Evolutionary conservation across 345 rosid species (phyloP).

Genomic region (Salix caprea): DNA sequence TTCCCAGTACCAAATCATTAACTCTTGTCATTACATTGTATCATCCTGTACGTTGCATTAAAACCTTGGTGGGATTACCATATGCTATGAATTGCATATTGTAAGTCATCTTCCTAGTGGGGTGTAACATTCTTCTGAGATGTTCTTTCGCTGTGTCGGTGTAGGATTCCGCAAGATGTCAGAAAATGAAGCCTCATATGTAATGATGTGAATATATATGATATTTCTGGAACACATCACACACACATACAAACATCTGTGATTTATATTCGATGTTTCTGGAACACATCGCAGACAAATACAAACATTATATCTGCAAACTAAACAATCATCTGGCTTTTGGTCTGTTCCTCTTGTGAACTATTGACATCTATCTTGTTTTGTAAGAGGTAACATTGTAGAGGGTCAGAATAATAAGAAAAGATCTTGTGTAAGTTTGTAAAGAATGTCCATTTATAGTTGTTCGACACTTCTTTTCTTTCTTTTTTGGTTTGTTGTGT

Average conservation of each 20-base stretch:
- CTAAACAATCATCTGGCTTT: background rate
- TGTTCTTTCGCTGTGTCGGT: background rate
- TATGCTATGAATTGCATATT: background rate
- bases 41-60: background rate
- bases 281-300: background rate
- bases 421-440: background rate
- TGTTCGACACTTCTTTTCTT: background rate
- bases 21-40: background rate
- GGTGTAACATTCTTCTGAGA: background rate
- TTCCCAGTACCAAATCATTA: background rate
- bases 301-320: background rate
- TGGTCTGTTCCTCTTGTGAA: background rate
- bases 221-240: background rate
- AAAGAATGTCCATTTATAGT: background rate
- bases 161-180: background rate
- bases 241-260: background rate
- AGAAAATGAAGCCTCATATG: background rate
- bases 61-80: background rate
- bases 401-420: background rate
- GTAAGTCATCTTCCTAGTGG: background rate
- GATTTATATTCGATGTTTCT: background rate
- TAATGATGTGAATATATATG: background rate
- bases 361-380: background rate
- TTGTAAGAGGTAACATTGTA: background rate
- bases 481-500: too few relatives aligned